Base-by-base conservation (phyloP, 2,329 filamentous ascomycete genomes). In the Leptosphaerulina australis region DNA sequence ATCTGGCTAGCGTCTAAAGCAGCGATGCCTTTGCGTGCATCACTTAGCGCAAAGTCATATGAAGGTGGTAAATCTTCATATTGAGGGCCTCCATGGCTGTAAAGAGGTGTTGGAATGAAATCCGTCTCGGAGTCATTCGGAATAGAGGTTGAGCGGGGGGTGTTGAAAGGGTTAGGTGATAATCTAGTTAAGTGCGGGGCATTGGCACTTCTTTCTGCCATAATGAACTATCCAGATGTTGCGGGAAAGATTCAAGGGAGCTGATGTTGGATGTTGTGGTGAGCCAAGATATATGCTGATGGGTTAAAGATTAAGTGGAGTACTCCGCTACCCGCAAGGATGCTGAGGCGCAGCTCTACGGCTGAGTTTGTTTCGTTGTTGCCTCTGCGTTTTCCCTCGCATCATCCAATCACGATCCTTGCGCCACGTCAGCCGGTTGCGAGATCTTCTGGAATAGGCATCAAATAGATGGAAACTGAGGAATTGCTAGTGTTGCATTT, bases 21-120 rank as follows among this genome's bases (percentile, higher is more conserved):
- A 9, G 62, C 43, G n/a, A 60, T 44, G 12, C 64, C 66, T 30
- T 62, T 60, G 34, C 61, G 60, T 21, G 64, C 62, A 44, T 72
- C 64, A 21, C 59, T 54, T 3, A 68, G 64, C 5, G 70, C 71
- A 48, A 73, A 65, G 33, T 71, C 68, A 41, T 74, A 74, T 0
- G 69, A 67, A 1, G 71, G 71, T 15, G 70, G 71, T 3, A 72
- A 53, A 40, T 74, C 71, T 38, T 71, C 67, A 38, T 71, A 72
- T 11, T 63, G 66, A 1, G 68, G 67, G 9, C 70, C 69, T 17
- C 56, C 56, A 5, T 67, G 67, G 37, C 67, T 70, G 18, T 66
- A 59, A 3, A 60, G 20, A 15, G 69, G 69, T 1, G 69, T 72
- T 4, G 66, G 66, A 17, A 64, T 62, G 15, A 62, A 65, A 0